Percentiles rank a stretch among this genome's conserved stretches.
phyloP scores from a whole-genome alignment of 2,329 filamentous ascomycete species.

The Penicillium sp. region DNA sequence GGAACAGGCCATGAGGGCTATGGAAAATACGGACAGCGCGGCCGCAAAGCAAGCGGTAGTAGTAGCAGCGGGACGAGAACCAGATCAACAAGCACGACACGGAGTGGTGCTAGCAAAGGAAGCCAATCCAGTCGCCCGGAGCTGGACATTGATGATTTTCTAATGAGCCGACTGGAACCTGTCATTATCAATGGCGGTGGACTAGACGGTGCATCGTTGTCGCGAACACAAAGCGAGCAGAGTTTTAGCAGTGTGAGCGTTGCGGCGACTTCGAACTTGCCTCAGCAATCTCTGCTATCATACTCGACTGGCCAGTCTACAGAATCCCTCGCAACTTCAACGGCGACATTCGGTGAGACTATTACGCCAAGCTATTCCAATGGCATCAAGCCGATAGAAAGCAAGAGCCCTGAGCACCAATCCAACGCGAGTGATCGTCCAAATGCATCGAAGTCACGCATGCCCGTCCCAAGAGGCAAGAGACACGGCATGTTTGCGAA shows the following conservation, averaged over 20 bases:
- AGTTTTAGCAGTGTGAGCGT: conserved; percentile 31
- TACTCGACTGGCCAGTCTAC: conserved; percentile 27
- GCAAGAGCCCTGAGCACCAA: conserved; percentile 7
- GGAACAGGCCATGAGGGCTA: conserved; percentile 82
- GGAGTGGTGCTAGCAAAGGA: conserved; percentile 34
- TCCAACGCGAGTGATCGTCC: neutral
- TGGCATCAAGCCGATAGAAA: neutral
- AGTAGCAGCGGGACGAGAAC: conserved; percentile 34
- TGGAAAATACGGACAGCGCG: conserved; percentile 40
- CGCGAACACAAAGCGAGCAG: conserved; percentile 35
- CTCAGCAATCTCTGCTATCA: conserved; percentile 16
- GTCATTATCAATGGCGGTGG: conserved; percentile 44
- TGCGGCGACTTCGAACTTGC: conserved; percentile 22
- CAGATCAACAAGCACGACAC: conserved; percentile 36
- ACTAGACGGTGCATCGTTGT: conserved; percentile 26
- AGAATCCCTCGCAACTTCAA: conserved; percentile 27
- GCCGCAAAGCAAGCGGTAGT: conserved; percentile 37
- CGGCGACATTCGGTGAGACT: conserved; percentile 17
- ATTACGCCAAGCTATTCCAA: conserved; percentile 6
- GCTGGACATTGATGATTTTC: conserved; percentile 42
- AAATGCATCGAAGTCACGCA: conserved; percentile 9
- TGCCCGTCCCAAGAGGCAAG: conserved; percentile 22
- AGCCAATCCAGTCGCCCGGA: conserved; percentile 36
- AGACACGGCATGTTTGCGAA: conserved; percentile 15
- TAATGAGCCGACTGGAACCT: conserved; percentile 41